These are phyloP conservation scores for Cercospora sp. DNA, from an alignment of 2,329 filamentous ascomycete genomes.

Conservation along the genomic window DNA sequence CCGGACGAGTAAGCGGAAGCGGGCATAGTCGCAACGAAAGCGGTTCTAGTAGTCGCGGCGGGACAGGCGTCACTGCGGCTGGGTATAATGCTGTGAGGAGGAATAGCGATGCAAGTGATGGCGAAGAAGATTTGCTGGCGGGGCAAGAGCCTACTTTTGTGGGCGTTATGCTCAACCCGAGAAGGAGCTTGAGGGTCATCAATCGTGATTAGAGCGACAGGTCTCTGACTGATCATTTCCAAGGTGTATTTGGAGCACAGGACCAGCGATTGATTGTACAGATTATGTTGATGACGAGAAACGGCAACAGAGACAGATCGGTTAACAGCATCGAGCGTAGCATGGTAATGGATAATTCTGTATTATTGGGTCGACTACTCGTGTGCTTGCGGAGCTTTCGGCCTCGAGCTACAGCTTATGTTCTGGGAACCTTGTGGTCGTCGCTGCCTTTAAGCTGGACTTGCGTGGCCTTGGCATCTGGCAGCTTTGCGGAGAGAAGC, in stretches of 20 bases:
- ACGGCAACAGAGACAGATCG: conserved; percentile 1
- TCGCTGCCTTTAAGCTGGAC: neutral
- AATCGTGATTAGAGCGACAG: conserved; percentile 24
- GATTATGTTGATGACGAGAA: neutral
- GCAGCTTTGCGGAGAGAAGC: neutral
- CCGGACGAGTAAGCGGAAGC: conserved; percentile 38
- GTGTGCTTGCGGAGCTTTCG: neutral
- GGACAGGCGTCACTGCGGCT: conserved; percentile 26
- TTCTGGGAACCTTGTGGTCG: neutral
- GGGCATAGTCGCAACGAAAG: conserved; percentile 32
- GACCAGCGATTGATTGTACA: neutral
- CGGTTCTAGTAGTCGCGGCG: conserved; percentile 33
- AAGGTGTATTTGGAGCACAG: neutral
- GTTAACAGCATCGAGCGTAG: neutral
- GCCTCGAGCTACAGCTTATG: neutral
- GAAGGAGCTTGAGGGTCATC: conserved; percentile 55
- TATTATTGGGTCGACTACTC: neutral
- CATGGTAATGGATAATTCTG: neutral
- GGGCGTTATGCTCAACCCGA: conserved; percentile 43
- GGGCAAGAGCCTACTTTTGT: conserved; percentile 71
- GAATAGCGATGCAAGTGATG: conserved; percentile 48
- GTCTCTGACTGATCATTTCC: neutral
- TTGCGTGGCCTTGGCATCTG: neutral
- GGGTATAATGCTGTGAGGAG: conserved; percentile 37
- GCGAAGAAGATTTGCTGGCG: conserved; percentile 61